These are phyloP conservation scores for Dactylella cylindrospora DNA, from an alignment of 2,329 filamentous ascomycete genomes.

Conservation along the genomic window DNA sequence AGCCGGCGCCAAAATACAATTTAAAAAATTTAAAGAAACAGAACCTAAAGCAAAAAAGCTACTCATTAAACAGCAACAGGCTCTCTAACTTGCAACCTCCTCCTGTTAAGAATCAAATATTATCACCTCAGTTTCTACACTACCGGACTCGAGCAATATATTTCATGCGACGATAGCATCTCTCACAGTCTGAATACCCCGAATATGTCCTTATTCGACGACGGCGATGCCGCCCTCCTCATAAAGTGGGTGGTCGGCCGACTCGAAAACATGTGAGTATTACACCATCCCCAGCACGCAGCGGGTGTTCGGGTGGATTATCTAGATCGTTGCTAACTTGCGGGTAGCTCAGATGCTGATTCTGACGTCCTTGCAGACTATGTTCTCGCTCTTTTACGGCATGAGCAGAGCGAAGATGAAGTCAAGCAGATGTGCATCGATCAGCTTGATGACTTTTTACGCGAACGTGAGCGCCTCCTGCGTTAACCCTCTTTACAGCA, in stretches of 20 bases:
- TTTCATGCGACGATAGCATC: too few species aligned
- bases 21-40: too few species aligned
- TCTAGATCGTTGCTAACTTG: constrained; percentile 1
- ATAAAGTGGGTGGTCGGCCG: constrained; percentile 78
- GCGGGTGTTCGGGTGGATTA: too few species aligned
- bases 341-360: constrained; percentile 71
- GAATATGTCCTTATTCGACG: constrained; percentile 62
- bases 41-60: too few species aligned
- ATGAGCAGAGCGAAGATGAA: constrained; percentile 66
- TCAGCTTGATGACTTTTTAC: constrained; percentile 74
- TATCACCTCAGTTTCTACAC: too few species aligned
- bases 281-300: constrained; percentile 3
- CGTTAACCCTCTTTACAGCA: not conserved
- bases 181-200: constrained; percentile 46
- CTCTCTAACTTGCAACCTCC: too few species aligned
- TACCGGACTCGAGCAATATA: too few species aligned
- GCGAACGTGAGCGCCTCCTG: constrained; percentile 59
- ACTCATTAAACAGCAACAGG: too few species aligned
- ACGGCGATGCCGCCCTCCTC: constrained; percentile 64
- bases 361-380: constrained; percentile 81
- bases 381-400: constrained; percentile 72
- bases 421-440: constrained; percentile 69
- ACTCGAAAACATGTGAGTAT: constrained; percentile 70
- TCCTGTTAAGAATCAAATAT: too few species aligned
- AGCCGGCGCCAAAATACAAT: too few species aligned